Percentiles rank a stretch among this genome's conserved stretches.
Conservation (phyloP, 139 green algal species). For the Chlamydomonas asymmetrica region DNA sequence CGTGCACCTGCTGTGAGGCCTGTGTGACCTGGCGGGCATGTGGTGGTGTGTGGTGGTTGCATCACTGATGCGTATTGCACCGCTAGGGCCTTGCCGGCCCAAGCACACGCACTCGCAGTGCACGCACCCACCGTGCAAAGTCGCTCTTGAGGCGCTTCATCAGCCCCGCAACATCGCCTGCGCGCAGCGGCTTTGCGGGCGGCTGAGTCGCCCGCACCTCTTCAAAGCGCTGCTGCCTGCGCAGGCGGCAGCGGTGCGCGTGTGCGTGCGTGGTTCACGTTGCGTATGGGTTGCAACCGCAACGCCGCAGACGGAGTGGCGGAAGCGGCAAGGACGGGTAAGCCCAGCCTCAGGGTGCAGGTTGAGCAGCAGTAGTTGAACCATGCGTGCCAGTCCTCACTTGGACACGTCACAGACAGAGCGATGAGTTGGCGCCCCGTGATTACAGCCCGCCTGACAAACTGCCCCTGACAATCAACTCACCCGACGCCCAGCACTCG, state of each 20-base stretch:
- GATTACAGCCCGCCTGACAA: not conserved
- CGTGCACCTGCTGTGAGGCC: too few relatives aligned
- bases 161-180: conserved; percentile 25
- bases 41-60: too few relatives aligned
- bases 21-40: too few relatives aligned
- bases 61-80: too few relatives aligned
- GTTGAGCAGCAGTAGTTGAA: not conserved
- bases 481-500: conserved; percentile 23
- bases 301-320: not conserved
- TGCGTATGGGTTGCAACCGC: too few relatives aligned
- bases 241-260: not conserved
- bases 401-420: not conserved
- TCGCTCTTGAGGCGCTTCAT: conserved; percentile 21
- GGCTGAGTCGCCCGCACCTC: not conserved
- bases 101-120: too few relatives aligned
- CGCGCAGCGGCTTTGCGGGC: conserved; percentile 9
- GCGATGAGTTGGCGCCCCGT: not conserved
- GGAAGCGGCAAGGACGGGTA: too few relatives aligned
- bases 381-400: not conserved
- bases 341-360: not conserved
- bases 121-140: too few relatives aligned
- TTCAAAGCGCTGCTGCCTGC: conserved; percentile 1
- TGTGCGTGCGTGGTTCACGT: too few relatives aligned
- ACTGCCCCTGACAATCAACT: not conserved
- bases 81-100: too few relatives aligned